Percentiles rank a stretch among this genome's conserved stretches.
These are phyloP conservation scores for Mucor mucedo DNA, from an alignment of 371 early-diverging fungal genomes.

Conservation along the genomic window DNA sequence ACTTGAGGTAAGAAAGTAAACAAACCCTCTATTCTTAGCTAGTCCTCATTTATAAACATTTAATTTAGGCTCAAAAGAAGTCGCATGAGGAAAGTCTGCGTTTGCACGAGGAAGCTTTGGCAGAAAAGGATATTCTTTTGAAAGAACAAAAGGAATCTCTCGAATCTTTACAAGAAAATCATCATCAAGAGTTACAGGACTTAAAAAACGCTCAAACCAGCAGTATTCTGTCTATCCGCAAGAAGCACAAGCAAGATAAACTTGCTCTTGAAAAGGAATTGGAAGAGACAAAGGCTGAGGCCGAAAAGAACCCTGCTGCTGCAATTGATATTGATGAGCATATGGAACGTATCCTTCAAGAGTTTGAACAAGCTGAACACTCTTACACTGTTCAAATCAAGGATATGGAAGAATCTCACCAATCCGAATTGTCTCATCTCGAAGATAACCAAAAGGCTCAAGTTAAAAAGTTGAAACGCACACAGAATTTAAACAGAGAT, in stretches of 20 bases:
- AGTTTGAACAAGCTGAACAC: slow-evolving; percentile 64
- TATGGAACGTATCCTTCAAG: slow-evolving; percentile 78
- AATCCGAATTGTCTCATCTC: slow-evolving; percentile 38
- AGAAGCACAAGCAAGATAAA: slow-evolving; percentile 47
- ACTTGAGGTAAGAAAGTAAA: slow-evolving; percentile 33
- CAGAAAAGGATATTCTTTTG: slow-evolving; percentile 45
- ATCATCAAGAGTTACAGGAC: slow-evolving; percentile 35
- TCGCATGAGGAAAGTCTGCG: slow-evolving; percentile 47
- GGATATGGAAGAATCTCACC: slow-evolving; percentile 46
- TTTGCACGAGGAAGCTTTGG: slow-evolving; percentile 44
- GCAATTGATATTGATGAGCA: slow-evolving; percentile 71
- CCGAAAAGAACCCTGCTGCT: slow-evolving; percentile 24
- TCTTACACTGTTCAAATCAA: slow-evolving; percentile 43
- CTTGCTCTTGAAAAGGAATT: slow-evolving; percentile 33
- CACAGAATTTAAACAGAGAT: slow-evolving; percentile 28
- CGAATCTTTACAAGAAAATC: slow-evolving; percentile 27
- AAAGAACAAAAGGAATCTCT: slow-evolving; percentile 40
- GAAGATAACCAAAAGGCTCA: slow-evolving; percentile 44
- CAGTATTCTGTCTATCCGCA: slow-evolving; percentile 35
- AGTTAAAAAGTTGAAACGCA: slow-evolving; percentile 34
- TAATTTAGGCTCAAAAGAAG: slow-evolving; percentile 37
- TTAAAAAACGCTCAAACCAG: slow-evolving; percentile 36
- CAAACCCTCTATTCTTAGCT: background rate
- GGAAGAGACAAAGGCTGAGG: slow-evolving; percentile 35
- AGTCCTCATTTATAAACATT: too few species aligned